Conservation (phyloP, 176 grass and related monocot genomes). For the Eragrostis curvula region DNA sequence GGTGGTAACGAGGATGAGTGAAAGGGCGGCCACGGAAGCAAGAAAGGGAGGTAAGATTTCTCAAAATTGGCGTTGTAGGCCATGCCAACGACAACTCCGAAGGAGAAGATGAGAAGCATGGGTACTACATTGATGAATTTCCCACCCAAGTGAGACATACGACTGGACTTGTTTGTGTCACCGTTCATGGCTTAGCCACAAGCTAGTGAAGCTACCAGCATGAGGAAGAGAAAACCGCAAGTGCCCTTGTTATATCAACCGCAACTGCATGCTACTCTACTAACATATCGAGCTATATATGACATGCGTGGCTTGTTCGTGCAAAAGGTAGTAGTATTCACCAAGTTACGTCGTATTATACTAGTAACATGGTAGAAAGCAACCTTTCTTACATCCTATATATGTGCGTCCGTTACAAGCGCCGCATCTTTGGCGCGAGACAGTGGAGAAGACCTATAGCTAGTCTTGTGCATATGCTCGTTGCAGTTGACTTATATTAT, state of each 20-base stretch:
- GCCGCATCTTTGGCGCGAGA: too few relatives aligned
- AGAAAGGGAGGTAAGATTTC: conserved; percentile 11
- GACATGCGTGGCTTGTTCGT: too few relatives aligned
- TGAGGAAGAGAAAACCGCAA: neutral
- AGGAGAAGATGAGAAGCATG: conserved; percentile 1
- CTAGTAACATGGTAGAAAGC: too few relatives aligned
- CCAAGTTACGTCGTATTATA: too few relatives aligned
- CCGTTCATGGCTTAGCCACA: conserved; percentile 5
- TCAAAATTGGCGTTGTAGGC: neutral
- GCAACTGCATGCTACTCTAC: too few relatives aligned
- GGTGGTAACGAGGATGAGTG: neutral
- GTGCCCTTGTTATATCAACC: neutral
- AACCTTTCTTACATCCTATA: too few relatives aligned
- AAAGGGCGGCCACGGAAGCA: neutral
- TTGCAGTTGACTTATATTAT: too few relatives aligned
- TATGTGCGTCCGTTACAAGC: too few relatives aligned
- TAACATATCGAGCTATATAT: too few relatives aligned
- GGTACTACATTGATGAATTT: neutral
- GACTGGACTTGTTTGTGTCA: neutral
- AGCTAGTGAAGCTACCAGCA: neutral
- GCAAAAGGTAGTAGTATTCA: too few relatives aligned
- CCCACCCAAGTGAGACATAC: neutral
- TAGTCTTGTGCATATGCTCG: too few relatives aligned
- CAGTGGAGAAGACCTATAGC: too few relatives aligned
- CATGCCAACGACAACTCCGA: conserved; percentile 20